Evolutionary conservation across 1,284 basidiomycete genomes (phyloP).

Genomic region (Melampsora larici-populina): DNA sequence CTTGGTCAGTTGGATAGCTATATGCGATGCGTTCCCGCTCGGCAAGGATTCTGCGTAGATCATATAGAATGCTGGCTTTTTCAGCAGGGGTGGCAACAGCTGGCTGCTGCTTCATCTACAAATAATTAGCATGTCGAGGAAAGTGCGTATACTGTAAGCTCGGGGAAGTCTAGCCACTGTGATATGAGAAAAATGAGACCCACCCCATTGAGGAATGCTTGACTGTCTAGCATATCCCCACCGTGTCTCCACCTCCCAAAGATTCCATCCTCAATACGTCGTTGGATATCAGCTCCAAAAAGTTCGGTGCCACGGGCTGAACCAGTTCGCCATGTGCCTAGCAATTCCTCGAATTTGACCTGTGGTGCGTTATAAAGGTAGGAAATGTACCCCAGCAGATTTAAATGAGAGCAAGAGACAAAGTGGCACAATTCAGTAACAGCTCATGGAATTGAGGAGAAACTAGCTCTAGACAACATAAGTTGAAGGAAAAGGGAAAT

Average conservation of each 20-base stretch:
- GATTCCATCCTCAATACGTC: constrained; percentile 30
- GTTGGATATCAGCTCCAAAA: constrained; percentile 39
- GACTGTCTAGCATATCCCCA: constrained; percentile 28
- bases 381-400: background rate
- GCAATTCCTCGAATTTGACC: constrained; percentile 42
- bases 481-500: background rate
- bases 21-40: constrained; percentile 29
- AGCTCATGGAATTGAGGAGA: too few relatives aligned
- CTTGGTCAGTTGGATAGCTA: constrained; percentile 31
- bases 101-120: constrained; percentile 41
- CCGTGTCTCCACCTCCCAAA: constrained; percentile 39
- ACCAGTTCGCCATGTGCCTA: constrained; percentile 42
- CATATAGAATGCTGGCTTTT: constrained; percentile 42
- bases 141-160: background rate
- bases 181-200: background rate
- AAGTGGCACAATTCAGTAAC: background rate
- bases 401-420: background rate
- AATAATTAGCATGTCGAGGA: background rate
- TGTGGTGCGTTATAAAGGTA: background rate
- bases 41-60: constrained; percentile 37
- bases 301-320: constrained; percentile 31
- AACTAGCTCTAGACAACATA: too few relatives aligned
- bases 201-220: constrained; percentile 42
- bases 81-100: constrained; percentile 40
- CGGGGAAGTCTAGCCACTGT: background rate